These are phyloP conservation scores for Eimeria tenella DNA, from an alignment of 169 alveolate species.

Conservation along the genomic window DNA sequence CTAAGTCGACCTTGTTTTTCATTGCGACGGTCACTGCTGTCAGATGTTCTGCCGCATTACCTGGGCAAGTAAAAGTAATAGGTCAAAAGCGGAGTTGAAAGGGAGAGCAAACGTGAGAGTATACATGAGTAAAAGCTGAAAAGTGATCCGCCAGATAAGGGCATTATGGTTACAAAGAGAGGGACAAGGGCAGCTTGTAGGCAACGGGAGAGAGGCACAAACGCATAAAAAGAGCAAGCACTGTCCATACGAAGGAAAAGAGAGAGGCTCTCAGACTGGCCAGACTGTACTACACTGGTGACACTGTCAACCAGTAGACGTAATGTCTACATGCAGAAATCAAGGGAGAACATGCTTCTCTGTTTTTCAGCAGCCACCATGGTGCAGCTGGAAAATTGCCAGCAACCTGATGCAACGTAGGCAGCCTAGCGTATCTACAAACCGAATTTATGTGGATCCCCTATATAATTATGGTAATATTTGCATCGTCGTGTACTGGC, in stretches of 20 bases:
- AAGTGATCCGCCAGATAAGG: too few relatives aligned
- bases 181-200: too few relatives aligned
- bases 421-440: too few relatives aligned
- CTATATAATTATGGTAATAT: too few relatives aligned
- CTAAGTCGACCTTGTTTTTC: conserved; percentile 90
- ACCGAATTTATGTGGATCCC: too few relatives aligned
- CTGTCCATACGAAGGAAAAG: too few relatives aligned
- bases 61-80: neutral
- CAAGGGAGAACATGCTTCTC: neutral
- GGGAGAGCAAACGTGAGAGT: neutral
- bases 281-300: too few relatives aligned
- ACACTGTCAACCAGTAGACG: too few relatives aligned
- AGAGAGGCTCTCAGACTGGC: too few relatives aligned
- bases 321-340: neutral
- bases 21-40: conserved; percentile 91
- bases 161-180: too few relatives aligned
- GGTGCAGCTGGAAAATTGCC: neutral
- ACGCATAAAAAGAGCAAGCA: too few relatives aligned
- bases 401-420: neutral
- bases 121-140: neutral
- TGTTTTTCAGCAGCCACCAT: neutral
- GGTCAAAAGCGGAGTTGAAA: neutral
- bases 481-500: neutral
- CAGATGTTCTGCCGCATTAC: conserved; percentile 90
- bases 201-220: too few relatives aligned